Conservation (phyloP, 208 protist species). For the Crithidia expoeki region DNA sequence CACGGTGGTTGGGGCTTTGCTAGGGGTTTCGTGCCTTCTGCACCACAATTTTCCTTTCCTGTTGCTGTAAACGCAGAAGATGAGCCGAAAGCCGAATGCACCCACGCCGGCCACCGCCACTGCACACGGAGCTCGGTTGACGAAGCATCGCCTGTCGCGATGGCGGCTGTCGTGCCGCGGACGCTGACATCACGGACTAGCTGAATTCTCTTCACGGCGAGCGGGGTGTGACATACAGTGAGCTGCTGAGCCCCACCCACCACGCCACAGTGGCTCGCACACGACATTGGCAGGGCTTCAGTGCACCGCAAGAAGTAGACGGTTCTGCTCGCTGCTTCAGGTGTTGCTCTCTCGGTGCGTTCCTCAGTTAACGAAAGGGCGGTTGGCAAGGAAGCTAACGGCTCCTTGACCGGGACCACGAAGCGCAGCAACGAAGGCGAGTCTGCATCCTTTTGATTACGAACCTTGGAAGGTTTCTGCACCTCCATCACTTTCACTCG, state of each 20-base stretch:
- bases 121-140: constrained; percentile 9
- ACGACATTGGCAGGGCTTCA: constrained; percentile 16
- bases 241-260: constrained; percentile 8
- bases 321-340: not conserved
- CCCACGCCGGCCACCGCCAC: constrained; percentile 16
- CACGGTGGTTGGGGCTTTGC: not conserved
- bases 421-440: not conserved
- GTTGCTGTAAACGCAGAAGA: not conserved
- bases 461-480: not conserved
- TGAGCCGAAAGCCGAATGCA: too few relatives aligned
- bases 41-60: not conserved
- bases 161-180: not conserved
- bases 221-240: constrained; percentile 5
- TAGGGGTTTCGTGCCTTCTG: not conserved
- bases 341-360: not conserved
- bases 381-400: not conserved
- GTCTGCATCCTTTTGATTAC: not conserved
- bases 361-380: too few relatives aligned
- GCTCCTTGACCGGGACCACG: constrained; percentile 11
- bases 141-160: not conserved
- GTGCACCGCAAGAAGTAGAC: constrained; percentile 2
- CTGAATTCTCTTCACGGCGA: not conserved
- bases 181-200: constrained; percentile 21
- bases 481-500: constrained; percentile 1
- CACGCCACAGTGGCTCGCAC: not conserved